These are phyloP conservation scores for Hymenoscyphus repandus DNA, from an alignment of 2,329 filamentous ascomycete species.

Conservation along the genomic window DNA sequence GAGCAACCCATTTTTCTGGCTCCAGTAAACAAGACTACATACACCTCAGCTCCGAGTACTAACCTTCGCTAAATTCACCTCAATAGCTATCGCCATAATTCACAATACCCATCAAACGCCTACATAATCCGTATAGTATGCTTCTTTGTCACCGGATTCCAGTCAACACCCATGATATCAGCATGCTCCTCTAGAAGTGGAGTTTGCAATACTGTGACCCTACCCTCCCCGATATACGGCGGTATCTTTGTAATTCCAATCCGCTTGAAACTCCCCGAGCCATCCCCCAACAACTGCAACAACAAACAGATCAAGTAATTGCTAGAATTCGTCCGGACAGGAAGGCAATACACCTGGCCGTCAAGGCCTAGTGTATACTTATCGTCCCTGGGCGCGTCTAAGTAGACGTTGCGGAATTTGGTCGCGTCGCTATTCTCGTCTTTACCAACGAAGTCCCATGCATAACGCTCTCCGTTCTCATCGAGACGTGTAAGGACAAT, in stretches of 20 bases:
- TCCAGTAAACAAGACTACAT: too few relatives aligned
- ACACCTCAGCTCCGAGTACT: too few relatives aligned
- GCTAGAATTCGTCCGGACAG: not conserved
- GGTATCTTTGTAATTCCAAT: constrained; percentile 7
- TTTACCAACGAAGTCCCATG: constrained; percentile 3
- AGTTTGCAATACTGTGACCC: too few relatives aligned
- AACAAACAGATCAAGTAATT: constrained; percentile 8
- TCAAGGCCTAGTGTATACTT: not conserved
- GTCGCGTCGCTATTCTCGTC: not conserved
- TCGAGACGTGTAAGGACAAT: constrained; percentile 1
- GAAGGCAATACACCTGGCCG: constrained; percentile 7
- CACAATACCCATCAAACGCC: too few relatives aligned
- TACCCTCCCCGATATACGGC: too few relatives aligned
- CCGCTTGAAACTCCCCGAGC: constrained; percentile 1
- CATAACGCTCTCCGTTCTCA: not conserved
- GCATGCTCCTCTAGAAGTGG: too few relatives aligned
- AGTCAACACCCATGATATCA: too few relatives aligned
- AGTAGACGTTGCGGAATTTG: constrained; percentile 6
- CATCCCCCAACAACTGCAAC: not conserved
- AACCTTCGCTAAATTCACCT: too few relatives aligned
- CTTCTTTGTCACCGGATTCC: too few relatives aligned
- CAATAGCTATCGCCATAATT: too few relatives aligned
- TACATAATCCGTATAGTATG: too few relatives aligned
- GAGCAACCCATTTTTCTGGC: too few relatives aligned
- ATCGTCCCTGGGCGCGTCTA: constrained; percentile 7